Percentiles rank a stretch among this genome's conserved stretches.
These are phyloP conservation scores for Ogataea salicorniae DNA, from an alignment of 805 yeast species.

Conservation along the genomic window DNA sequence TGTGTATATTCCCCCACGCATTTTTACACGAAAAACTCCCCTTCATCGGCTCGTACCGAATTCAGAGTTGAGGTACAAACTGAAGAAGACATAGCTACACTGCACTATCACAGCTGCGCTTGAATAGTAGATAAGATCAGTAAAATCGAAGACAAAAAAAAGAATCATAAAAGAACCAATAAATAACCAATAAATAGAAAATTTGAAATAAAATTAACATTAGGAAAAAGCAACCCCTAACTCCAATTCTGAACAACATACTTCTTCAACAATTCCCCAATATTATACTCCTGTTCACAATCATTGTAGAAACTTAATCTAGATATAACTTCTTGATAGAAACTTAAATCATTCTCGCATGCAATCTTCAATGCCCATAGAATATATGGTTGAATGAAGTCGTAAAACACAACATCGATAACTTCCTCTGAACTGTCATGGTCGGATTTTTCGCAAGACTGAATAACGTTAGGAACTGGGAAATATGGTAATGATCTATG, in stretches of 20 bases:
- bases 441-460: constrained; percentile 33
- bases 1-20: no score
- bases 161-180: not conserved
- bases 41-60: no score
- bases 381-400: constrained; percentile 49
- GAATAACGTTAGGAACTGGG: constrained; percentile 77
- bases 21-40: no score
- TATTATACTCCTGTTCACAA: constrained; percentile 33
- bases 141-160: not conserved
- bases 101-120: no score
- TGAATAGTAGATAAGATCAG: no score
- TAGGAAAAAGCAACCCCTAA: not conserved
- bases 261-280: constrained; percentile 41
- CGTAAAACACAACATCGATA: constrained; percentile 74
- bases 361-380: constrained; percentile 22
- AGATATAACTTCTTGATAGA: constrained; percentile 12
- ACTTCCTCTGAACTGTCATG: constrained; percentile 19
- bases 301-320: constrained; percentile 25
- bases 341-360: constrained; percentile 8
- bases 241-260: constrained; percentile 35
- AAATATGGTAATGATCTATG: constrained; percentile 55
- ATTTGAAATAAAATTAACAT: no score
- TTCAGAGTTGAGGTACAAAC: no score
- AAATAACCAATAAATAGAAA: not conserved
- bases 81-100: no score